Evolutionary conservation across 192 early-diverging fungal genomes (phyloP).

Genomic region (Rhizophlyctis rosea): DNA sequence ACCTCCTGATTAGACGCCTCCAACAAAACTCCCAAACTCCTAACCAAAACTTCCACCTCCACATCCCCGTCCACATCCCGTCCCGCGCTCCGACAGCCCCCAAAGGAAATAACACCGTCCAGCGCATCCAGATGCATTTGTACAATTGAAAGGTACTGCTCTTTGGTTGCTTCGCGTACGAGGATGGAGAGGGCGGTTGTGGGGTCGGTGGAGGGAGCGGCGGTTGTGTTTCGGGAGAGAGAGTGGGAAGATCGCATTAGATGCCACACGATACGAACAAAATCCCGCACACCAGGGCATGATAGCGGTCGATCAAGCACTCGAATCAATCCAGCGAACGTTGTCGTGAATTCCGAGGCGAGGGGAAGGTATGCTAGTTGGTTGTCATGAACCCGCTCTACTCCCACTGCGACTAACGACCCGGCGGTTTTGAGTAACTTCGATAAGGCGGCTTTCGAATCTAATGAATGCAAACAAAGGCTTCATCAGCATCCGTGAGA

Average conservation of each 20-base stretch:
- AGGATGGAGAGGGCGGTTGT: not conserved
- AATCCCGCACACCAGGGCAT: not conserved
- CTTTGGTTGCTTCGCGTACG: constrained; percentile 5
- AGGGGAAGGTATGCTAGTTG: too few species aligned
- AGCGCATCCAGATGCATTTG: constrained; percentile 3
- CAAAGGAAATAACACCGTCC: not conserved
- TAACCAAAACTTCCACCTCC: not conserved
- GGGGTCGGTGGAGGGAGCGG: not conserved
- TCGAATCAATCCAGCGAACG: not conserved
- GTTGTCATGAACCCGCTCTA: too few species aligned
- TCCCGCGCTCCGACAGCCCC: too few species aligned
- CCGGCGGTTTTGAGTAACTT: too few species aligned
- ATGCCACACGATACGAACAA: not conserved
- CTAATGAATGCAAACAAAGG: too few species aligned
- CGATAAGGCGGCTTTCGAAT: too few species aligned
- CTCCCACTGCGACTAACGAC: too few species aligned
- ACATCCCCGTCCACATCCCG: not conserved
- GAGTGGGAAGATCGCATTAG: not conserved
- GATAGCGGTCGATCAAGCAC: not conserved
- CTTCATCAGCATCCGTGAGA: too few species aligned
- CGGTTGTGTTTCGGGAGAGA: not conserved
- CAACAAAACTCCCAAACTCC: too few species aligned
- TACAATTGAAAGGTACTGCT: constrained; percentile 9
- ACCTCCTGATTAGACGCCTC: too few species aligned
- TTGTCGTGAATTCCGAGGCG: not conserved